Evolutionary conservation across 108 stramenopile species (phyloP).

Genomic region (Nitzschia sp.): DNA sequence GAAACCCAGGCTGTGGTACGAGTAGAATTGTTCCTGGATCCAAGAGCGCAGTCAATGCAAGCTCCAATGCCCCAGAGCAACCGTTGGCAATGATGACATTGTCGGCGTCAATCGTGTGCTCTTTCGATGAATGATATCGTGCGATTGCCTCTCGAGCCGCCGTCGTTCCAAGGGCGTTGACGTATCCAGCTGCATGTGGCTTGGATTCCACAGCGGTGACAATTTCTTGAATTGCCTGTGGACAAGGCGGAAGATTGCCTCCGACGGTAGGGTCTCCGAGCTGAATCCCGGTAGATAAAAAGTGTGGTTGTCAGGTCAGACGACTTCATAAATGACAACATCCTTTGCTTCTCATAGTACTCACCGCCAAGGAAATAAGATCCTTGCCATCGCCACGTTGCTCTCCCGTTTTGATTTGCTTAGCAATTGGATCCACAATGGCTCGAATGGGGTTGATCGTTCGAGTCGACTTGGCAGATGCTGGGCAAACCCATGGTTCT

Average conservation of each 20-base stretch:
- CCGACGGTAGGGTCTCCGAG: slow-evolving; percentile 18
- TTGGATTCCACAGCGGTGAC: slow-evolving; percentile 26
- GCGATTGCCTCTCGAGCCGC: slow-evolving; percentile 82
- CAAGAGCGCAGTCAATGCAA: slow-evolving; percentile 72
- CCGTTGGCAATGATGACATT: slow-evolving; percentile 89
- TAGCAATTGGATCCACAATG: slow-evolving; percentile 84
- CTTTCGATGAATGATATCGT: slow-evolving; percentile 38
- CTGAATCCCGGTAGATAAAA: neutral
- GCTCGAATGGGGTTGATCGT: slow-evolving; percentile 88
- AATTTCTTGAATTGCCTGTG: slow-evolving; percentile 55
- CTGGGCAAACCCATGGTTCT: slow-evolving; percentile 47
- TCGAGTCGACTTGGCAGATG: slow-evolving; percentile 69
- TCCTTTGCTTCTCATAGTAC: slow-evolving; percentile 19
- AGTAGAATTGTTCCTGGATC: slow-evolving; percentile 76
- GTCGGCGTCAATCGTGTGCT: slow-evolving; percentile 49
- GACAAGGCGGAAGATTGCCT: slow-evolving; percentile 18
- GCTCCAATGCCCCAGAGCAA: slow-evolving; percentile 87
- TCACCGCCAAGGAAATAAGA: slow-evolving; percentile 81
- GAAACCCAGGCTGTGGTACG: slow-evolving; percentile 88
- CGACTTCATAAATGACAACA: neutral
- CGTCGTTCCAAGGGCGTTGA: slow-evolving; percentile 72
- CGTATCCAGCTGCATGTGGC: slow-evolving; percentile 64
- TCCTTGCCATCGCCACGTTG: slow-evolving; percentile 67
- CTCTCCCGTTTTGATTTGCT: slow-evolving; percentile 42
- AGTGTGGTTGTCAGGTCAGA: neutral